Percentiles rank a stretch among this genome's conserved stretches.
Evolutionary conservation across 345 rosid species (phyloP).

Genomic region (Cardiospermum halicacabum): DNA sequence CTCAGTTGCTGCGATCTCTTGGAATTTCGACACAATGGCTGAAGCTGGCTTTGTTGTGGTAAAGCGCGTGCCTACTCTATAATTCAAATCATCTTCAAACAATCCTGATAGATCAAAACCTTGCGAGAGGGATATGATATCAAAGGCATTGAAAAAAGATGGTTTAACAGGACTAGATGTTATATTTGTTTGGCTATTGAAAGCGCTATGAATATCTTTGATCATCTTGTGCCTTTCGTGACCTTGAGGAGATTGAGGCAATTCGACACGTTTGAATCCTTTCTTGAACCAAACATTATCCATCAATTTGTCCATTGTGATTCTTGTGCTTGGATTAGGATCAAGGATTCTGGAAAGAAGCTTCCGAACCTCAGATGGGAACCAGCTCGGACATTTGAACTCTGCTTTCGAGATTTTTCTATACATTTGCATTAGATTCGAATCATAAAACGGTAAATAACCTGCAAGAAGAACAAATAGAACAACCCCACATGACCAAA

Average conservation of each 20-base stretch:
- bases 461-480: constrained; percentile 74
- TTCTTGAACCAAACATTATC: constrained; percentile 67
- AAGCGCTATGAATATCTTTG: constrained; percentile 31
- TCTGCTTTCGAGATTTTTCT: constrained; percentile 59
- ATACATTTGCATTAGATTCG: constrained; percentile 65
- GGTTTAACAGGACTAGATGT: constrained; percentile 26
- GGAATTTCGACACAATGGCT: constrained; percentile 61
- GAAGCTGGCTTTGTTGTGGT: constrained; percentile 52
- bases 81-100: constrained; percentile 44
- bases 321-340: constrained; percentile 57
- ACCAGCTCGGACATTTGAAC: constrained; percentile 74
- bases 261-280: constrained; percentile 48
- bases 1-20: constrained; percentile 60
- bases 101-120: constrained; percentile 77
- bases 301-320: constrained; percentile 48
- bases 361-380: constrained; percentile 60
- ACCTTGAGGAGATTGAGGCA: constrained; percentile 32
- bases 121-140: constrained; percentile 70
- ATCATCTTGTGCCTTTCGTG: constrained; percentile 20
- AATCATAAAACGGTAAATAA: constrained; percentile 65
- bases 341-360: constrained; percentile 69
- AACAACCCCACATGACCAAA: constrained; percentile 86
- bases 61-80: constrained; percentile 39
- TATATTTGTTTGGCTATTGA: neutral
- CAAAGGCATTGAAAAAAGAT: constrained; percentile 63